A percentile compares a stretch with the other conserved stretches of the same genome.
phyloP scores from a whole-genome alignment of 1,284 basidiomycete species.

The Tylopilus sp. region DNA sequence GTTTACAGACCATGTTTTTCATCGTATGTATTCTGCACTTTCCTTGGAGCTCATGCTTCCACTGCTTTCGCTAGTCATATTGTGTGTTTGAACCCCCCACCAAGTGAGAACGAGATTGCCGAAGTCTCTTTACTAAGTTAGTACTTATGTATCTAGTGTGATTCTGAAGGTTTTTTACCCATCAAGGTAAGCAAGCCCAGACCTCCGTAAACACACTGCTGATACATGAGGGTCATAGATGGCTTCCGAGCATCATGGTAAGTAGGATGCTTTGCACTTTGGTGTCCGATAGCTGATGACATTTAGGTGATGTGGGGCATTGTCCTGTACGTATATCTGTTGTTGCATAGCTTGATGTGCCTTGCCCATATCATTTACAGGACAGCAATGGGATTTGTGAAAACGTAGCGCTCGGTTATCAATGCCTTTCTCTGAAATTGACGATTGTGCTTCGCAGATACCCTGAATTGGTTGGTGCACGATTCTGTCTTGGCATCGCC shows the following conservation, averaged over 20 bases:
- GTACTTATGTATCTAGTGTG: constrained; percentile 33
- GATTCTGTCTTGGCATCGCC: constrained; percentile 58
- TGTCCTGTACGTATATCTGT: constrained; percentile 39
- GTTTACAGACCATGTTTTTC: constrained; percentile 61
- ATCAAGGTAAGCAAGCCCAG: constrained; percentile 37
- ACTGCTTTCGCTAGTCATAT: constrained; percentile 17
- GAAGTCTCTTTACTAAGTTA: neutral
- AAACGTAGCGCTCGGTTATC: constrained; percentile 40
- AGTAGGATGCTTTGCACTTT: constrained; percentile 3
- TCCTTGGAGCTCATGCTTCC: neutral
- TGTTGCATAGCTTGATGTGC: neutral
- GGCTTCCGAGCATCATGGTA: constrained; percentile 46
- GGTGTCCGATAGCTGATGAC: neutral
- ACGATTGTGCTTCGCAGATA: constrained; percentile 38
- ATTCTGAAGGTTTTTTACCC: constrained; percentile 50
- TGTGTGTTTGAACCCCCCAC: constrained; percentile 33
- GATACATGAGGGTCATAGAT: constrained; percentile 12
- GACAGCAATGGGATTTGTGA: constrained; percentile 65
- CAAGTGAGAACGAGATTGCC: constrained; percentile 18
- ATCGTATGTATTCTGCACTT: constrained; percentile 44
- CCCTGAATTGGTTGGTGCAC: constrained; percentile 56
- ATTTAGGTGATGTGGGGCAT: constrained; percentile 46
- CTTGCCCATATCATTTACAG: constrained; percentile 31
- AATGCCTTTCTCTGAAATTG: constrained; percentile 2
- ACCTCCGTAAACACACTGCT: neutral